These are phyloP conservation scores for Pseudopithomyces chartarum DNA, from an alignment of 2,329 filamentous ascomycete species.

Conservation along the genomic window DNA sequence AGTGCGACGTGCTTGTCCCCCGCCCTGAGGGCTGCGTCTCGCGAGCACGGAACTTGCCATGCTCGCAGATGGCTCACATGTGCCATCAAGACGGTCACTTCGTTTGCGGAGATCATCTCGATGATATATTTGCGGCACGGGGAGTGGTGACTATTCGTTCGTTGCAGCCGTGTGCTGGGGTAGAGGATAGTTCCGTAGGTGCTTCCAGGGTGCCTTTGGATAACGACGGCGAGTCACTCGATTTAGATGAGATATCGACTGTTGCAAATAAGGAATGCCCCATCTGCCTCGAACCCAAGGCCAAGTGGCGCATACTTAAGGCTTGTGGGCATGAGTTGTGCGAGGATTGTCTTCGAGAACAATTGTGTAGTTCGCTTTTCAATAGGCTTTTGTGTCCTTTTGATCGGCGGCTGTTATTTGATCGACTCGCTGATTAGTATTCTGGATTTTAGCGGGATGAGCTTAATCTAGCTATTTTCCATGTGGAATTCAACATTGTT, in stretches of 20 bases:
- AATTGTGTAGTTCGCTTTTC: background rate
- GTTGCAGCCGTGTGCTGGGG: no score
- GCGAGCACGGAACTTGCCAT: background rate
- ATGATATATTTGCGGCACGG: background rate
- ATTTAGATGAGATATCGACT: background rate
- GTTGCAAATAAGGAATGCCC: background rate
- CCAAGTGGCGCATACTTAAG: background rate
- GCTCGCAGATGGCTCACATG: background rate
- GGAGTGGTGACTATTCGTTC: background rate
- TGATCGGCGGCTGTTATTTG: background rate
- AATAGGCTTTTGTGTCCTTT: constrained; percentile 2
- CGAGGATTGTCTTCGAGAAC: background rate
- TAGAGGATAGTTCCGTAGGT: background rate
- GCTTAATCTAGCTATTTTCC: background rate
- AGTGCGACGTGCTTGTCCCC: constrained; percentile 5
- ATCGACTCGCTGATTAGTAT: background rate
- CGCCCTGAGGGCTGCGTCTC: background rate
- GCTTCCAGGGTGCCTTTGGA: background rate
- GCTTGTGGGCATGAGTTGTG: constrained; percentile 5
- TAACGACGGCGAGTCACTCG: background rate
- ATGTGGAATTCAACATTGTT: no score
- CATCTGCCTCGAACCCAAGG: background rate
- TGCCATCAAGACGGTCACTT: background rate
- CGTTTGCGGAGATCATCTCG: constrained; percentile 4
- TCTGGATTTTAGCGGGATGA: no score